phyloP scores from a whole-genome alignment of 2,329 filamentous ascomycete genomes.

The Penicillium sp. region DNA sequence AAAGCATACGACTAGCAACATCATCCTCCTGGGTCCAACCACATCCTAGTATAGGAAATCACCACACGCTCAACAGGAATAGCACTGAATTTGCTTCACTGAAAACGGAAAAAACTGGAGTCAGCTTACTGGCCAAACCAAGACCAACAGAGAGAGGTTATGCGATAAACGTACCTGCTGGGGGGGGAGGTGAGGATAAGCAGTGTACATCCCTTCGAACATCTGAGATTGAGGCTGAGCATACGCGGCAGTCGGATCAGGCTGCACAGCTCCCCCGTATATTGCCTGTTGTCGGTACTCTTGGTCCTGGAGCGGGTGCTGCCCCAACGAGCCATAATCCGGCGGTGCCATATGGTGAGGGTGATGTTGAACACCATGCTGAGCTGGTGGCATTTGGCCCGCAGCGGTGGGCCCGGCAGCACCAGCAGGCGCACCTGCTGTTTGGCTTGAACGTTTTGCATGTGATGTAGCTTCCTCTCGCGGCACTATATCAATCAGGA shows the following conservation, averaged over 20 bases:
- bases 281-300: constrained; percentile 83
- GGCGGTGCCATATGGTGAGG: constrained; percentile 62
- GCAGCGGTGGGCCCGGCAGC: constrained; percentile 39
- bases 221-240: constrained; percentile 76
- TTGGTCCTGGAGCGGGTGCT: constrained; percentile 70
- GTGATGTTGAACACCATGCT: constrained; percentile 58
- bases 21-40: background rate
- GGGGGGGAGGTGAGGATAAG: constrained; percentile 76
- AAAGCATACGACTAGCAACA: constrained; percentile 5
- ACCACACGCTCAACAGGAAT: background rate
- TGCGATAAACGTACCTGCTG: constrained; percentile 69
- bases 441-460: constrained; percentile 71
- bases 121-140: background rate
- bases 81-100: background rate
- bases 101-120: background rate
- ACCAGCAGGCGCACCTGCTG: constrained; percentile 55
- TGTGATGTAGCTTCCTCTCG: constrained; percentile 89
- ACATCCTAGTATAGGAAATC: background rate
- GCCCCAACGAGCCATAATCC: constrained; percentile 63
- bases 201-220: constrained; percentile 84
- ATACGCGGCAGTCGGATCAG: constrained; percentile 72
- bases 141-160: background rate
- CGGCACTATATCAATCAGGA: constrained; percentile 97
- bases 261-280: constrained; percentile 80
- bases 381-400: constrained; percentile 48